Evolutionary conservation across 306 rosid species (phyloP).

Genomic region (Erythrophleum fordii): DNA sequence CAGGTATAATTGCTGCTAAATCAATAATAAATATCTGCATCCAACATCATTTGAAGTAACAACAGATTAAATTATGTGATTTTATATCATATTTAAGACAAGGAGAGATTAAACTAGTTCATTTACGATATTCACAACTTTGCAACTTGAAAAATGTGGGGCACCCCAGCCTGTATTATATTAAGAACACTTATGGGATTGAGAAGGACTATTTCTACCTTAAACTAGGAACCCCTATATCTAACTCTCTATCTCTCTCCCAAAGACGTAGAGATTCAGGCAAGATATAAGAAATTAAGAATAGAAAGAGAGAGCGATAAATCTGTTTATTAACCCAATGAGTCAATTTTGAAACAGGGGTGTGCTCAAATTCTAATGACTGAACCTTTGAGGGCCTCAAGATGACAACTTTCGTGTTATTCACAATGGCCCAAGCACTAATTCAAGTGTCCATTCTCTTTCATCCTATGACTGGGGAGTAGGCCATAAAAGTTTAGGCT

Average conservation of each 20-base stretch:
- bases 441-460: slow-evolving; percentile 33
- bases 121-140: slow-evolving; percentile 45
- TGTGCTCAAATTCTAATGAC: slow-evolving; percentile 30
- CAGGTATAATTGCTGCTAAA: slow-evolving; percentile 43
- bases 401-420: background rate
- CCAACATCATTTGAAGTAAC: slow-evolving; percentile 43
- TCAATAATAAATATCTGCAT: background rate
- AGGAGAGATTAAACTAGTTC: slow-evolving; percentile 32
- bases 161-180: slow-evolving; percentile 31
- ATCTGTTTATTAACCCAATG: slow-evolving; percentile 41
- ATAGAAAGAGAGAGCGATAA: slow-evolving; percentile 2
- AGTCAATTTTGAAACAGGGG: slow-evolving; percentile 45
- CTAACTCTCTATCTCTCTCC: slow-evolving; percentile 31
- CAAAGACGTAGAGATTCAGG: slow-evolving; percentile 38
- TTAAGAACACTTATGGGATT: slow-evolving; percentile 18
- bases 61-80: slow-evolving; percentile 15
- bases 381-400: slow-evolving; percentile 12
- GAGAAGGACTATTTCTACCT: slow-evolving; percentile 14
- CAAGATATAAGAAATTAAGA: slow-evolving; percentile 16
- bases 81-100: slow-evolving; percentile 39
- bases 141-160: slow-evolving; percentile 22
- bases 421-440: background rate
- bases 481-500: background rate
- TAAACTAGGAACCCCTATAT: background rate
- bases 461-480: slow-evolving; percentile 28